These are phyloP conservation scores for Anaeromyces robustus DNA, from an alignment of 192 early-diverging fungal species.

Conservation along the genomic window DNA sequence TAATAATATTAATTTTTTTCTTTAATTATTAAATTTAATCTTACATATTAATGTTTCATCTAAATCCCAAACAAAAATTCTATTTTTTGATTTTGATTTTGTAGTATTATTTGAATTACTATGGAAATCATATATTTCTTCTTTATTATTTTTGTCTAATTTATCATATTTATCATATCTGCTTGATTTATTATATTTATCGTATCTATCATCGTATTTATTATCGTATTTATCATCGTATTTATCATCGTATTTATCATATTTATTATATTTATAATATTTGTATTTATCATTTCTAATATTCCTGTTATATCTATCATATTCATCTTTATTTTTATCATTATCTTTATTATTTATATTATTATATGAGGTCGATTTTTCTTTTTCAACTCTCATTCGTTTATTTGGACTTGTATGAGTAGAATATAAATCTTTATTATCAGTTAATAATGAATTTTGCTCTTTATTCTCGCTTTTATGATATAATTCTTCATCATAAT, in stretches of 20 bases:
- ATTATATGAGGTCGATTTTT: no score
- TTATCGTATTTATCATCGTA: no score
- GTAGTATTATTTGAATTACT: background rate
- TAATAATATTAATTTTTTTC: no score
- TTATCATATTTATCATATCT: background rate
- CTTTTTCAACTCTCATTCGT: no score
- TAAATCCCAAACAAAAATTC: background rate
- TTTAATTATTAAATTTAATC: no score
- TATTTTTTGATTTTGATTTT: background rate
- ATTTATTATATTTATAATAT: background rate
- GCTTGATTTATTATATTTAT: background rate
- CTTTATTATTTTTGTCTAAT: background rate
- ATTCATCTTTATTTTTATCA: background rate
- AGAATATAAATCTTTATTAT: no score
- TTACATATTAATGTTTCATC: background rate
- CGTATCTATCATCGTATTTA: background rate
- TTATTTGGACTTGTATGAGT: no score
- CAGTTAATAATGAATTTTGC: background rate
- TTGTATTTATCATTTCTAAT: background rate
- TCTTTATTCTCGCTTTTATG: background rate
- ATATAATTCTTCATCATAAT: background rate
- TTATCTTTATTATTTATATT: no score
- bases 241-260: background rate
- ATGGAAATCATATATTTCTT: no score
- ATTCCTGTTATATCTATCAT: background rate